Percentiles rank a stretch among this genome's conserved stretches.
Evolutionary conservation across 768 basidiomycete genomes (phyloP).

Genomic region (Suillus brevipes): DNA sequence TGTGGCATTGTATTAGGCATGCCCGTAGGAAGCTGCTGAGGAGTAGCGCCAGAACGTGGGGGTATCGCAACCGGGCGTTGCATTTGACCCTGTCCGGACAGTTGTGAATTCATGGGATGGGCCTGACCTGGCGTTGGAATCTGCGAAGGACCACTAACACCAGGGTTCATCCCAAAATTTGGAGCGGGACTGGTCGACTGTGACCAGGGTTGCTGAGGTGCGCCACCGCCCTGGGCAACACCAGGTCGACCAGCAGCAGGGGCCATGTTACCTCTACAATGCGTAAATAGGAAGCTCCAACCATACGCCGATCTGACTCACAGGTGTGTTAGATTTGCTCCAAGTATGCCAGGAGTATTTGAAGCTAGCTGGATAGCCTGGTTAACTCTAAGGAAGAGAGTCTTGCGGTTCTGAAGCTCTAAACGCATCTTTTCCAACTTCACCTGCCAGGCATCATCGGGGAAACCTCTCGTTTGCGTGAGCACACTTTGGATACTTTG

Average conservation of each 20-base stretch:
- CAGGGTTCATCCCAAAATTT: constrained; percentile 24
- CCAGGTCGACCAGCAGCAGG: constrained; percentile 22
- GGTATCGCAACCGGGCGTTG: constrained; percentile 32
- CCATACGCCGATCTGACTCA: constrained; percentile 24
- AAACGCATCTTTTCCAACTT: constrained; percentile 18
- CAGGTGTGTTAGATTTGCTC: constrained; percentile 33
- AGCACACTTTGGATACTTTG: constrained; percentile 6
- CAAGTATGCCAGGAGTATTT: constrained; percentile 18
- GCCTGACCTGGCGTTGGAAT: constrained; percentile 19
- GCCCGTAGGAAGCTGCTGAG: constrained; percentile 35
- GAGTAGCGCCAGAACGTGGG: constrained; percentile 39
- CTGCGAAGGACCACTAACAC: constrained; percentile 19
- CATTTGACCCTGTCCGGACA: constrained; percentile 34
- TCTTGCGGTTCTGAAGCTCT: constrained; percentile 37
- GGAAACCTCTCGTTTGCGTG: constrained; percentile 12
- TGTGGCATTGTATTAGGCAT: constrained; percentile 37
- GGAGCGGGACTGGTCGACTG: not conserved
- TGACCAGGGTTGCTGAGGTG: constrained; percentile 8
- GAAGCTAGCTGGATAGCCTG: constrained; percentile 27
- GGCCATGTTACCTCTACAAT: constrained; percentile 20
- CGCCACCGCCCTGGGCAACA: constrained; percentile 21
- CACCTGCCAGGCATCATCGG: constrained; percentile 20
- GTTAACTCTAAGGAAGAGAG: constrained; percentile 39
- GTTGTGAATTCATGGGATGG: constrained; percentile 28
- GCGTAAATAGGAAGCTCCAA: constrained; percentile 10